Conservation (phyloP, 768 basidiomycete genomes). For the Chlorophyllum brunneum region DNA sequence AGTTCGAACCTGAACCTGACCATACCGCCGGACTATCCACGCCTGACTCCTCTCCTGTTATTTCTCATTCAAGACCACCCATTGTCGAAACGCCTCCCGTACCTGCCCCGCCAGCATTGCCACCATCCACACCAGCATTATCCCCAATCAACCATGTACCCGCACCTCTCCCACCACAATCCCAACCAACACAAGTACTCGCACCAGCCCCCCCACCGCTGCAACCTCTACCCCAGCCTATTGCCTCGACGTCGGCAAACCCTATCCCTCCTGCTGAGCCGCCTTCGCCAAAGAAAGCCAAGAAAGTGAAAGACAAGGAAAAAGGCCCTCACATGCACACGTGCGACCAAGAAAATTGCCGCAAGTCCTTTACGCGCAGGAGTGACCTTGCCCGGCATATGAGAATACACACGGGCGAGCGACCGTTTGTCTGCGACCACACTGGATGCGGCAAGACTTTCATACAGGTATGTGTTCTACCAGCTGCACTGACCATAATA, state of each 20-base stretch:
- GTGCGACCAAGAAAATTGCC: constrained; percentile 71
- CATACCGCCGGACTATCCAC: constrained; percentile 39
- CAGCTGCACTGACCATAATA: constrained; percentile 1
- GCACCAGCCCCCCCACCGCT: constrained; percentile 16
- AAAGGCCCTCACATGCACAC: constrained; percentile 48
- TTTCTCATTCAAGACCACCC: constrained; percentile 36
- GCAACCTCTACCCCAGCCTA: constrained; percentile 25
- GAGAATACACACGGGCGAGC: constrained; percentile 88
- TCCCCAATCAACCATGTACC: constrained; percentile 28
- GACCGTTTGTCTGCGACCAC: constrained; percentile 75
- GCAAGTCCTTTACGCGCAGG: constrained; percentile 77
- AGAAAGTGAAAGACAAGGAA: constrained; percentile 42
- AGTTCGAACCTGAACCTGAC: constrained; percentile 57
- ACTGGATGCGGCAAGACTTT: constrained; percentile 84
- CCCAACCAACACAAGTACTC: constrained; percentile 16
- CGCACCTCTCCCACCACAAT: constrained; percentile 23
- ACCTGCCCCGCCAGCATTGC: constrained; percentile 18
- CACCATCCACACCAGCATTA: constrained; percentile 23
- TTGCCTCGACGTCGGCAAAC: constrained; percentile 49
- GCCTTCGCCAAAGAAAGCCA: constrained; percentile 28
- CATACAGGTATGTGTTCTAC: constrained; percentile 62
- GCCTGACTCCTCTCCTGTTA: constrained; percentile 45
- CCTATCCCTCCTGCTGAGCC: constrained; percentile 23
- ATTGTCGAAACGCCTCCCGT: constrained; percentile 22
- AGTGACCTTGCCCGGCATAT: constrained; percentile 84